A percentile compares a stretch with the other conserved stretches of the same genome.
phyloP scores from a whole-genome alignment of 306 rosid species.

The Fragaria vesca region DNA sequence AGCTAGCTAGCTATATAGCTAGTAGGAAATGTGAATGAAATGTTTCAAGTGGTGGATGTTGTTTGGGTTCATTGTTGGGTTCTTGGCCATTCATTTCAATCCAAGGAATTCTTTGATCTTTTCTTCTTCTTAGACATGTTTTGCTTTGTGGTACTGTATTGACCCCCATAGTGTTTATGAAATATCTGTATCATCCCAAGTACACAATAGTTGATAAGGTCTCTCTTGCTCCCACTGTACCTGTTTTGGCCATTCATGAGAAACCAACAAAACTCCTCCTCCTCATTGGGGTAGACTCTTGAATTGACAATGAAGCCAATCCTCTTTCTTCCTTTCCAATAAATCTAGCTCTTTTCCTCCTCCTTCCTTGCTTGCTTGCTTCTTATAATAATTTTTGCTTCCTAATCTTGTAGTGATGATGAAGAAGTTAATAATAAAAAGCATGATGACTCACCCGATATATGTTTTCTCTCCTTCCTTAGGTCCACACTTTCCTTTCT shows the following conservation, averaged over 20 bases:
- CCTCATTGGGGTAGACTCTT: conserved; percentile 25
- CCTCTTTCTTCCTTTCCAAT: conserved; percentile 2
- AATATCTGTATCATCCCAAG: conserved; percentile 44
- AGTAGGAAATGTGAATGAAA: not conserved
- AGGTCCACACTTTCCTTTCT: conserved; percentile 55
- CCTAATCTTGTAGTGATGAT: not conserved
- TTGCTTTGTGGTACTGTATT: conserved; percentile 24
- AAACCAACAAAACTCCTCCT: conserved; percentile 48
- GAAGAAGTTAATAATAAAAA: not conserved
- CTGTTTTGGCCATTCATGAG: conserved; percentile 53
- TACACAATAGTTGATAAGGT: conserved; percentile 39
- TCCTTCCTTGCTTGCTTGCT: not conserved
- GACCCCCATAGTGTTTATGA: conserved; percentile 42
- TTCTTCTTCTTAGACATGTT: conserved; percentile 14
- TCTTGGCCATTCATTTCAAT: conserved; percentile 53
- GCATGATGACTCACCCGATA: conserved; percentile 12
- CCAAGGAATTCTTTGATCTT: conserved; percentile 11
- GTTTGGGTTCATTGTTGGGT: conserved; percentile 14
- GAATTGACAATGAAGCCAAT: conserved; percentile 30
- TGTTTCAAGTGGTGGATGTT: conserved; percentile 28
- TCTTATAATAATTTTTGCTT: not conserved
- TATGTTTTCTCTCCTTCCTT: conserved; percentile 36
- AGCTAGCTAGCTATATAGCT: not conserved
- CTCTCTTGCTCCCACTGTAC: conserved; percentile 25
- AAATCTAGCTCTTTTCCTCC: not conserved